These are phyloP conservation scores for Ascochyta koolunga DNA, from an alignment of 2,329 filamentous ascomycete genomes.

Conservation along the genomic window DNA sequence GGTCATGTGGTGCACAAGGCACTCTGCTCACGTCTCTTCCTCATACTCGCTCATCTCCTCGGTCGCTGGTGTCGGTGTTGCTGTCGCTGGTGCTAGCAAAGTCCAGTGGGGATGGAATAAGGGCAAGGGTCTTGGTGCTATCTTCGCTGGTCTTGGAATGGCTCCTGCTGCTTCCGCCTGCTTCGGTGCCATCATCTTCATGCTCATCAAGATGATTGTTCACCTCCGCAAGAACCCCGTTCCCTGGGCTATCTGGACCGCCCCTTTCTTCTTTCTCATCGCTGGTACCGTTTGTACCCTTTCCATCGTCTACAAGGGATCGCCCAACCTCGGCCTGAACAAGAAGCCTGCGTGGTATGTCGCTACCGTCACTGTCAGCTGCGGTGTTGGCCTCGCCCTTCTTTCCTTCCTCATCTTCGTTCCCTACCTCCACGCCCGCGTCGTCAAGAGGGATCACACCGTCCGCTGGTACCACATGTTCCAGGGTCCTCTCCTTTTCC, in stretches of 20 bases:
- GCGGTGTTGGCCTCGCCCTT: slow-evolving; percentile 64
- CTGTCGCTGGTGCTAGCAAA: slow-evolving; percentile 61
- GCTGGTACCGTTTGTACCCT: slow-evolving; percentile 76
- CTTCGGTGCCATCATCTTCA: slow-evolving; percentile 73
- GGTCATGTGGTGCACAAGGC: slow-evolving; percentile 80
- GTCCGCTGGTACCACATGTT: slow-evolving; percentile 69
- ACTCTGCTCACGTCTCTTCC: slow-evolving; percentile 70
- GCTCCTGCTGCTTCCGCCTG: slow-evolving; percentile 70
- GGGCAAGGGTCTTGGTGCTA: slow-evolving; percentile 69
- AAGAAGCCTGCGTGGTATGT: slow-evolving; percentile 73
- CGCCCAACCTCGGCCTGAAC: slow-evolving; percentile 68
- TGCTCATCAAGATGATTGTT: slow-evolving; percentile 74
- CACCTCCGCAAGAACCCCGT: slow-evolving; percentile 74
- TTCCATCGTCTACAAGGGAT: slow-evolving; percentile 82
- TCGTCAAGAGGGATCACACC: slow-evolving; percentile 71
- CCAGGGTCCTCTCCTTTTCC: slow-evolving; percentile 63
- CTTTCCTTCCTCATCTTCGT: slow-evolving; percentile 74
- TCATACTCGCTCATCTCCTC: slow-evolving; percentile 61
- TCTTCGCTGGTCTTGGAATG: slow-evolving; percentile 70
- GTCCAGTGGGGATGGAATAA: slow-evolving; percentile 66
- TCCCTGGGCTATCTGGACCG: slow-evolving; percentile 73
- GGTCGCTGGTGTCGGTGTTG: slow-evolving; percentile 55
- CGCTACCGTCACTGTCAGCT: slow-evolving; percentile 68
- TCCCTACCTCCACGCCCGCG: slow-evolving; percentile 68
- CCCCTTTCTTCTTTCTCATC: slow-evolving; percentile 79